phyloP scores from a whole-genome alignment of 257 asterid genomes.

The Nicotiana attenuata region DNA sequence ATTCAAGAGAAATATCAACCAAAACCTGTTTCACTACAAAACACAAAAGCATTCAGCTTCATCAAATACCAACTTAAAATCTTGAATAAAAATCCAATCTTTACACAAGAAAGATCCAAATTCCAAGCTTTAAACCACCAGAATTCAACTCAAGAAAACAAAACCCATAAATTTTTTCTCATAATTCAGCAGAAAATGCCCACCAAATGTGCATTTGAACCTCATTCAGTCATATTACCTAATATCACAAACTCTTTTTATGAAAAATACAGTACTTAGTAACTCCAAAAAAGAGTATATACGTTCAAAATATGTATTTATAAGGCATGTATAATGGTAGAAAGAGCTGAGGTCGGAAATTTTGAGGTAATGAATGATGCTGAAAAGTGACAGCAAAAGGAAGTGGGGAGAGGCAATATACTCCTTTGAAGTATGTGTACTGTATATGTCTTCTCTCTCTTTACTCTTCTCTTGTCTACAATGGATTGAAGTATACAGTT shows the following conservation, averaged over 20 bases:
- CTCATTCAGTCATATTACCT: background rate
- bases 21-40: conserved; percentile 35
- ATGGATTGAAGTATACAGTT: too few relatives aligned
- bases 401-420: background rate
- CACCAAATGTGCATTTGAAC: background rate
- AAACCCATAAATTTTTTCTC: background rate
- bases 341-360: background rate
- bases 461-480: too few relatives aligned
- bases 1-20: conserved; percentile 20
- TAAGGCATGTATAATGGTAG: too few relatives aligned
- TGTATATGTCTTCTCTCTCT: too few relatives aligned
- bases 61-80: conserved; percentile 22
- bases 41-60: conserved; percentile 32
- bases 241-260: too few relatives aligned
- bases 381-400: conserved; percentile 1
- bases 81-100: background rate
- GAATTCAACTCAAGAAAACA: conserved; percentile 9
- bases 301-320: background rate
- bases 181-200: background rate
- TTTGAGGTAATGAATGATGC: background rate
- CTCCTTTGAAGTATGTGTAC: too few relatives aligned
- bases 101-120: too few relatives aligned
- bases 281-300: background rate
- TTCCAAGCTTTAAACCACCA: conserved; percentile 1
- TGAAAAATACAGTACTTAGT: background rate